Evolutionary conservation across 768 basidiomycete genomes (phyloP).

Genomic region (Jaapia argillacea): DNA sequence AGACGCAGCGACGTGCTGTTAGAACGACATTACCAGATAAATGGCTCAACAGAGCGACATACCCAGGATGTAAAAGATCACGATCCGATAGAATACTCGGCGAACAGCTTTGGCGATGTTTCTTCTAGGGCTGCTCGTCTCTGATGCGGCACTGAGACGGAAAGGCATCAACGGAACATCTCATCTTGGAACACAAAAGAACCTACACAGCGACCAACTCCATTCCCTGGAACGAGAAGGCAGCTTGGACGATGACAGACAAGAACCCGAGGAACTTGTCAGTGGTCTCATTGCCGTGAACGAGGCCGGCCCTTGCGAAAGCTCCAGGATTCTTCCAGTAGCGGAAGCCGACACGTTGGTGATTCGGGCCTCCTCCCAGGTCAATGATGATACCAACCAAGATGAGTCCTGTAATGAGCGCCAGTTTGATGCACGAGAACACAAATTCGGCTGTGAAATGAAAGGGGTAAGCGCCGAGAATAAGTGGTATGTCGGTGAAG

Average conservation of each 20-base stretch:
- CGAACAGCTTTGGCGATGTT: constrained; percentile 72
- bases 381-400: constrained; percentile 60
- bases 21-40: too few species aligned
- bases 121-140: constrained; percentile 68
- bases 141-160: constrained; percentile 67
- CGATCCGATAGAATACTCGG: constrained; percentile 72
- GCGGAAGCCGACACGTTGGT: constrained; percentile 62
- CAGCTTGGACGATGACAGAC: constrained; percentile 38
- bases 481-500: too few species aligned
- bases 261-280: constrained; percentile 32
- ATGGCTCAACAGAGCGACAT: too few species aligned
- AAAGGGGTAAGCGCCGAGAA: too few species aligned
- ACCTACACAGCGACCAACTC: constrained; percentile 69
- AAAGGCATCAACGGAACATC: too few species aligned
- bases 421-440: too few species aligned
- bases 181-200: too few species aligned
- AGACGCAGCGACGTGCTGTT: too few species aligned
- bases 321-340: constrained; percentile 71
- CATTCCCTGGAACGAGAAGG: constrained; percentile 73
- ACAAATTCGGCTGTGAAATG: too few species aligned
- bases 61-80: constrained; percentile 61
- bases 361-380: constrained; percentile 69
- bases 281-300: constrained; percentile 19
- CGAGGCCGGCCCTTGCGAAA: constrained; percentile 21
- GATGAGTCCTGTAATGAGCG: constrained; percentile 50